Conservation (phyloP, 1,284 basidiomycete species). For the Apiotrichum gracile region DNA sequence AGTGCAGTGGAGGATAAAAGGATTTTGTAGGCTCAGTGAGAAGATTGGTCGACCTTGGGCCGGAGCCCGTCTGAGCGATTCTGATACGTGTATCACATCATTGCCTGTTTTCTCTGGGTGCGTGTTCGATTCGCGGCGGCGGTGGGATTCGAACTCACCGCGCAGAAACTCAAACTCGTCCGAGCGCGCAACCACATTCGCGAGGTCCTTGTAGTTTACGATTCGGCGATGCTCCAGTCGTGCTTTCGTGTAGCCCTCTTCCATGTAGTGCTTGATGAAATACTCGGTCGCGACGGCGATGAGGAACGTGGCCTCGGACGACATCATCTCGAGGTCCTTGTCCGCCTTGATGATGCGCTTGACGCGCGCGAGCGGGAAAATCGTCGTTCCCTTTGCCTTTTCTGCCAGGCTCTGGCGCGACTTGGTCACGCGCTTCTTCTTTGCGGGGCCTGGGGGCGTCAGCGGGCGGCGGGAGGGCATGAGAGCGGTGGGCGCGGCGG, state of each 20-base stretch:
- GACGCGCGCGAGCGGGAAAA: slow-evolving; percentile 46
- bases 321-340: slow-evolving; percentile 48
- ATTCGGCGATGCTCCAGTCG: slow-evolving; percentile 45
- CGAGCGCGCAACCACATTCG: slow-evolving; percentile 33
- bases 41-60: slow-evolving; percentile 37
- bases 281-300: slow-evolving; percentile 48
- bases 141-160: slow-evolving; percentile 27
- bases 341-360: slow-evolving; percentile 50
- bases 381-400: slow-evolving; percentile 42
- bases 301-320: slow-evolving; percentile 48
- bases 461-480: background rate
- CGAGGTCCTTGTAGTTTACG: slow-evolving; percentile 48
- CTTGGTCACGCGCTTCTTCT: slow-evolving; percentile 35
- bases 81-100: slow-evolving; percentile 33
- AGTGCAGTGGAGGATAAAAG: no score
- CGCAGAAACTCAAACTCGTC: slow-evolving; percentile 44
- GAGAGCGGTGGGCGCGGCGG: background rate
- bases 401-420: slow-evolving; percentile 41
- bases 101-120: slow-evolving; percentile 5
- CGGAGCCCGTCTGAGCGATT: slow-evolving; percentile 22
- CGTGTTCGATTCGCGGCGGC: background rate
- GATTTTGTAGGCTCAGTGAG: slow-evolving; percentile 35
- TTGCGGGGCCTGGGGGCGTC: slow-evolving; percentile 2
- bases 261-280: slow-evolving; percentile 48
- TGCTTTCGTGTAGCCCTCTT: slow-evolving; percentile 46